phyloP scores from a whole-genome alignment of 495 filamentous ascomycete genomes.

The Aspergillus ellipticus region DNA sequence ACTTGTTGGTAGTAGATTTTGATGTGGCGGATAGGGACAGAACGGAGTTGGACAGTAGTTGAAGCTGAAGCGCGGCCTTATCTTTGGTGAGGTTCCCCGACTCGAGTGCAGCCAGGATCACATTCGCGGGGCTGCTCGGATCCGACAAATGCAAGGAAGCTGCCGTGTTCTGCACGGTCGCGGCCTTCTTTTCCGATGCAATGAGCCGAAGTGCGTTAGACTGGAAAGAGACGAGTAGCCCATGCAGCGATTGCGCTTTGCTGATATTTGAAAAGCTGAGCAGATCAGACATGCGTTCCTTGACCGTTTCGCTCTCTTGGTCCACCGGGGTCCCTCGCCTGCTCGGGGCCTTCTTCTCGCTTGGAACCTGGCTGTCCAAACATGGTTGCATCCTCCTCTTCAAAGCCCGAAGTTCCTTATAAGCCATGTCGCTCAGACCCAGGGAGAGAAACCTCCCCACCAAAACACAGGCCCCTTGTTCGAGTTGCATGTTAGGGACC shows the following conservation, averaged over 20 bases:
- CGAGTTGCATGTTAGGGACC: slow-evolving; percentile 68
- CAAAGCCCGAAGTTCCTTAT: slow-evolving; percentile 68
- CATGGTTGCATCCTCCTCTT: slow-evolving; percentile 58
- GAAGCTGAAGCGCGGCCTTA: slow-evolving; percentile 67
- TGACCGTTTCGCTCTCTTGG: slow-evolving; percentile 28
- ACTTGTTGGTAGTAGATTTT: slow-evolving; percentile 41
- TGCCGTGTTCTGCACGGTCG: slow-evolving; percentile 49
- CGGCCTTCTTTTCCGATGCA: slow-evolving; percentile 36
- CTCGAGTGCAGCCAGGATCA: slow-evolving; percentile 54
- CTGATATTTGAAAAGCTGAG: slow-evolving; percentile 53
- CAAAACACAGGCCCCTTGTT: slow-evolving; percentile 77
- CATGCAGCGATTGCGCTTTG: slow-evolving; percentile 32
- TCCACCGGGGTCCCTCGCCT: slow-evolving; percentile 13
- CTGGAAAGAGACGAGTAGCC: slow-evolving; percentile 39
- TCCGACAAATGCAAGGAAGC: slow-evolving; percentile 41
- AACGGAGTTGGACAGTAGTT: slow-evolving; percentile 63
- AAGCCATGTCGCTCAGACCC: slow-evolving; percentile 68
- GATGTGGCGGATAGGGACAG: slow-evolving; percentile 55
- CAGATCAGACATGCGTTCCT: slow-evolving; percentile 57
- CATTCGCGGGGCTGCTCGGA: slow-evolving; percentile 59
- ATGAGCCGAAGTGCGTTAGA: slow-evolving; percentile 50
- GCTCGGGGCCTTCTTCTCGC: slow-evolving; percentile 20
- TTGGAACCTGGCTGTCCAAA: slow-evolving; percentile 21
- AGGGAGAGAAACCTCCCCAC: slow-evolving; percentile 68
- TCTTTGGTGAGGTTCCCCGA: slow-evolving; percentile 37